A percentile compares a stretch with the other conserved stretches of the same genome.
Conservation (phyloP, 306 rosid species). For the Castanospermum australe region DNA sequence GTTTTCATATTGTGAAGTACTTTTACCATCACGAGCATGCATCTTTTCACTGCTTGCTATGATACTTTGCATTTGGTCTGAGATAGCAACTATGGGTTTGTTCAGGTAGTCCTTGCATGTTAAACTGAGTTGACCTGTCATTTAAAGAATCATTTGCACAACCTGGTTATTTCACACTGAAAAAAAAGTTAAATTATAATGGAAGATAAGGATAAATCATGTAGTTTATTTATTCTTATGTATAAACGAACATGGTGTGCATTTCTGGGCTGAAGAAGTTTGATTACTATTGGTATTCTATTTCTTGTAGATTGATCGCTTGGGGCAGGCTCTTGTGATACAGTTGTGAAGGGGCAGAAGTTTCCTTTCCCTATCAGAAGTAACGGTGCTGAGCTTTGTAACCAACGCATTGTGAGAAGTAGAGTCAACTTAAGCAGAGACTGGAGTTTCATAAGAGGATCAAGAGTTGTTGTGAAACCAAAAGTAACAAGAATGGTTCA, state of each 20-base stretch:
- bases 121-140: not conserved
- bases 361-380: slow-evolving; percentile 40
- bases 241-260: not conserved
- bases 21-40: not conserved
- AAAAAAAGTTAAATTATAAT: not conserved
- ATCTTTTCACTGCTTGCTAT: not conserved
- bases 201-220: not conserved
- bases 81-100: not conserved
- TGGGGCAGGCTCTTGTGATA: slow-evolving; percentile 39
- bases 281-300: slow-evolving; percentile 15
- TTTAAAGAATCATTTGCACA: not conserved
- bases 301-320: slow-evolving; percentile 46
- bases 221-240: not conserved
- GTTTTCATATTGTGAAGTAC: not conserved
- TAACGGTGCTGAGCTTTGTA: slow-evolving; percentile 41
- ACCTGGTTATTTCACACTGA: not conserved
- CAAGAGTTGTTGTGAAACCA: slow-evolving; percentile 54
- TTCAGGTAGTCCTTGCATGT: slow-evolving; percentile 1
- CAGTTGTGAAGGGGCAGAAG: slow-evolving; percentile 38
- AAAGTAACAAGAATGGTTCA: slow-evolving; percentile 43
- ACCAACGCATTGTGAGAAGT: slow-evolving; percentile 21
- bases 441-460: slow-evolving; percentile 89
- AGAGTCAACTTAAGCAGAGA: slow-evolving; percentile 33
- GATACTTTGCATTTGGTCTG: not conserved
- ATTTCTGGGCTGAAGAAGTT: slow-evolving; percentile 15